Base-by-base conservation (phyloP, 495 filamentous ascomycete species). In the Penicilliopsis zonata region DNA sequence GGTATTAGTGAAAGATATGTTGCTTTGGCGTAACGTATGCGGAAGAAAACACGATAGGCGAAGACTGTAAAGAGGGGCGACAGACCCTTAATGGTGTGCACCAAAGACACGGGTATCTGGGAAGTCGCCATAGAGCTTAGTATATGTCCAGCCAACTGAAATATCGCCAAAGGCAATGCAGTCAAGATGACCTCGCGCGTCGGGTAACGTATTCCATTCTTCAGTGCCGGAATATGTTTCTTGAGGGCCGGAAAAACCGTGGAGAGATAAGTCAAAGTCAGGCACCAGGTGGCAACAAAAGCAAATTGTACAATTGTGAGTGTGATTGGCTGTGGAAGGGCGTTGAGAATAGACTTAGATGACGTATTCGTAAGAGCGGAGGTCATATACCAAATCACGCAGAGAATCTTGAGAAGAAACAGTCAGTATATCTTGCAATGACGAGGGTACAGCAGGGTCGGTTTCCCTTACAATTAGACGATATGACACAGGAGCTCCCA, bases 11-110 rank as follows among this genome's bases (percentile, higher is more conserved):
- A 96, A 39, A 93, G 61, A 50, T 96, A 99, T 9, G 88, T 99
- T 15, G 85, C 76, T 19, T 57, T 67, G 6, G 86, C 80, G 58
- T 96, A 99, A 44, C 72, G 79, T 23, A 96, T 85, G 41, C 79
- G 66, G 57, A 88, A 94, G 45, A 94, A 60, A 38, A 90, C 52
- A 9, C 92, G 79, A 56, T 96, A 96, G 20, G 92, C 90, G 10
- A 94, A 52, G 33, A 99, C 90, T 0, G 90, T 96, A 49, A 96
- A 88, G 16, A 99, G 69, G 2, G 90, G 90, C 1, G 92, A 96
- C 27, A 99, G 78, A n/a, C 90, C 92, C 61, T 99, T 99, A 53
- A 99, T 95, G 1, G 92, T 96, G 58, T 99, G 90, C 12, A 99
- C 90, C 24, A 99, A 68, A 13, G 88, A 94, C 6, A 99, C 90